Conservation (phyloP, 2,329 filamentous ascomycete species). For the Cercospora sp. region DNA sequence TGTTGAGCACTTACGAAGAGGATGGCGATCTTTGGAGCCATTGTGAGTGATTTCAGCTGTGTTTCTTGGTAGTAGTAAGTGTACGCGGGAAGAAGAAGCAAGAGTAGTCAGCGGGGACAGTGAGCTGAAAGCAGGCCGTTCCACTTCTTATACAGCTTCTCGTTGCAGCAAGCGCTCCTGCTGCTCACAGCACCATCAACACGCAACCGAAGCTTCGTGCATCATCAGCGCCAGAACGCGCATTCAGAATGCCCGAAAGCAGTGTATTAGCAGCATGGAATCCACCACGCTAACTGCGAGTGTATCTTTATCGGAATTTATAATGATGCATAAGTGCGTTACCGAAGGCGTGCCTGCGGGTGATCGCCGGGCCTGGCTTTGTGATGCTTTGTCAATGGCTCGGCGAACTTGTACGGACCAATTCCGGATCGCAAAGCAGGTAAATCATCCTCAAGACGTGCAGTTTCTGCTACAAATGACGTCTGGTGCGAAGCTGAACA, state of each 20-base stretch:
- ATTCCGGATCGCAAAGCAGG: not conserved
- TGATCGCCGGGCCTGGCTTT: not conserved
- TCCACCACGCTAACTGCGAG: not conserved
- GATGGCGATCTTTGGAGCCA: constrained; percentile 91
- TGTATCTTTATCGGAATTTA: not conserved
- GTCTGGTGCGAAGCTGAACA: not conserved
- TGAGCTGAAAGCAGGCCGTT: not conserved
- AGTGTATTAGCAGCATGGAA: not conserved
- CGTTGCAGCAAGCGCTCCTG: not conserved
- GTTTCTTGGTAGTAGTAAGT: not conserved
- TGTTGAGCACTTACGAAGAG: constrained; percentile 66
- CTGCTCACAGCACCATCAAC: not conserved
- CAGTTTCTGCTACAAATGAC: not conserved
- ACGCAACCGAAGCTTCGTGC: constrained; percentile 7
- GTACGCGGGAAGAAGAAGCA: not conserved
- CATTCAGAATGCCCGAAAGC: not conserved
- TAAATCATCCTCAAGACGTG: not conserved
- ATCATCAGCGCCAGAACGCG: not conserved
- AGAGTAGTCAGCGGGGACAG: not conserved
- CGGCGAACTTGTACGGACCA: not conserved
- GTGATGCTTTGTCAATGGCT: constrained; percentile 13
- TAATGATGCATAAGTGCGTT: constrained; percentile 11
- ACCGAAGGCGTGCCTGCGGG: not conserved
- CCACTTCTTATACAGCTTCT: not conserved
- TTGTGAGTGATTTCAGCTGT: constrained; percentile 45